A percentile compares a stretch with the other conserved stretches of the same genome.
Evolutionary conservation across 148 eudicot genomes (phyloP).

Genomic region (Rhododendron henanense): DNA sequence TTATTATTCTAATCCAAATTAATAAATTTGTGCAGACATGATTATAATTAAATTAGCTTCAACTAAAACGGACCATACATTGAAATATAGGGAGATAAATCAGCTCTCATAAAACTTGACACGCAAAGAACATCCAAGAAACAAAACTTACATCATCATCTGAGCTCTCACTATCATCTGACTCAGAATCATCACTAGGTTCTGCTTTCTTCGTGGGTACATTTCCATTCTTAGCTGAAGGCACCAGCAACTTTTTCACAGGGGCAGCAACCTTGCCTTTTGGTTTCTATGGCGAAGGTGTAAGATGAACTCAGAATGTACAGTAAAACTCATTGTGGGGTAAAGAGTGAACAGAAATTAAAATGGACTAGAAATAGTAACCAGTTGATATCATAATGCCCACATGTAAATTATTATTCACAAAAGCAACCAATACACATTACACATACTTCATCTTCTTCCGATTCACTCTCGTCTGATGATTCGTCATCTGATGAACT

Average conservation of each 20-base stretch:
- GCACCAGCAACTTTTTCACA: slow-evolving; percentile 12
- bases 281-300: neutral
- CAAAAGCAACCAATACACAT: neutral
- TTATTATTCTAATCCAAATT: slow-evolving; percentile 7
- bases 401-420: neutral
- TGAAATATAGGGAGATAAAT: neutral
- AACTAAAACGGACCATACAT: neutral
- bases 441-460: slow-evolving; percentile 27
- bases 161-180: slow-evolving; percentile 17
- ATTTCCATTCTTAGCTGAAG: slow-evolving; percentile 16
- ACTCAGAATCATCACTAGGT: slow-evolving; percentile 28
- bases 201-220: slow-evolving; percentile 23
- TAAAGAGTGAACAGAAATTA: neutral
- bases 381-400: neutral
- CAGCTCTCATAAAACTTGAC: neutral
- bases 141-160: slow-evolving; percentile 28
- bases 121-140: neutral
- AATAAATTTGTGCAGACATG: neutral
- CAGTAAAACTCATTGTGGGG: neutral
- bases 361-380: neutral
- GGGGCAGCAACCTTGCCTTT: slow-evolving; percentile 11
- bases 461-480: slow-evolving; percentile 44
- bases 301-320: neutral
- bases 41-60: neutral
- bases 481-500: slow-evolving; percentile 19